phyloP scores from a whole-genome alignment of 192 early-diverging fungal species.

The Coemansia sp. region DNA sequence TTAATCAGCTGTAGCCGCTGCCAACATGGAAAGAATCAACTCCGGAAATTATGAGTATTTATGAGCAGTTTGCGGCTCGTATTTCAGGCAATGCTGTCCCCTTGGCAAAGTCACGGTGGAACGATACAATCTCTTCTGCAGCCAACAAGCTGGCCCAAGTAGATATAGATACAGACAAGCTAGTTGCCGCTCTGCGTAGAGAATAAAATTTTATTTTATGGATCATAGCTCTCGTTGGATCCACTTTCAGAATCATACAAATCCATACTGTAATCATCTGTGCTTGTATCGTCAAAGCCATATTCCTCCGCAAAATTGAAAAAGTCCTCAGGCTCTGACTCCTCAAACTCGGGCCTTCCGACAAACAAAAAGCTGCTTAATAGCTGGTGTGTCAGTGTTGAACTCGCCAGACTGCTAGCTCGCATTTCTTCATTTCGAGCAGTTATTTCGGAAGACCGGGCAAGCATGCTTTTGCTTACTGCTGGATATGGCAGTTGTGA shows the following conservation, averaged over 20 bases:
- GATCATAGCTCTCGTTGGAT: not conserved
- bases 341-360: not conserved
- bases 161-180: conserved; percentile 20
- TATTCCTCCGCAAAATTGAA: conserved; percentile 4
- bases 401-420: conserved; percentile 11
- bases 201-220: not conserved
- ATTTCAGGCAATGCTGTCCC: conserved; percentile 37
- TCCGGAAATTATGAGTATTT: conserved; percentile 24
- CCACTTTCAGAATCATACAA: not conserved
- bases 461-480: conserved; percentile 15
- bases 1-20: conserved; percentile 4
- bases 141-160: conserved; percentile 14
- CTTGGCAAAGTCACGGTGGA: conserved; percentile 47
- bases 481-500: conserved; percentile 5
- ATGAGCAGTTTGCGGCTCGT: conserved; percentile 23
- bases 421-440: conserved; percentile 33
- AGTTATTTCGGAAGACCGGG: conserved; percentile 4
- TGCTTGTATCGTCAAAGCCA: not conserved
- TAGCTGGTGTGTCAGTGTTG: conserved; percentile 27
- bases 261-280: not conserved
- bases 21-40: conserved; percentile 20
- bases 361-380: conserved; percentile 22
- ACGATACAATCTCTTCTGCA: conserved; percentile 12
- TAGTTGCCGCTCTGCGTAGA: conserved; percentile 11
- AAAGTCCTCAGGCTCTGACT: not conserved